Percentiles rank a stretch among this genome's conserved stretches.
phyloP scores from a whole-genome alignment of 1,139 yeast genomes.

The Yamadazyma jaroonii region DNA sequence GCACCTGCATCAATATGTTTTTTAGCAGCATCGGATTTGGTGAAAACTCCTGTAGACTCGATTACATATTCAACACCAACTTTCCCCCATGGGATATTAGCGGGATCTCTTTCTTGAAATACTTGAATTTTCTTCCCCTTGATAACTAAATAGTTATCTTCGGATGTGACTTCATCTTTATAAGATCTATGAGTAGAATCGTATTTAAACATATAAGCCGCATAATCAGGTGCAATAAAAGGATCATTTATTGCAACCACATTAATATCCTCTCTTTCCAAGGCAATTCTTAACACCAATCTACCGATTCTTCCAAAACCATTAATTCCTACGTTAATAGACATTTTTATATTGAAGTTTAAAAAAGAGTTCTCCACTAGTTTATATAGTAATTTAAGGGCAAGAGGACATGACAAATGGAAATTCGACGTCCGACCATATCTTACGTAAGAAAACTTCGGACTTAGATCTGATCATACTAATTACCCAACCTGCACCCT shows the following conservation, averaged over 20 bases:
- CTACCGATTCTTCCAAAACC: constrained; percentile 92
- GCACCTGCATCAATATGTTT: constrained; percentile 85
- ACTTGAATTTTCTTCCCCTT: constrained; percentile 68
- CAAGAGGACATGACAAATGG: too few species aligned
- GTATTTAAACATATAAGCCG: constrained; percentile 85
- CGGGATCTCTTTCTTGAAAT: constrained; percentile 77
- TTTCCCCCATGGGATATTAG: constrained; percentile 78
- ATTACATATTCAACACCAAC: constrained; percentile 74
- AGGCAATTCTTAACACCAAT: constrained; percentile 78
- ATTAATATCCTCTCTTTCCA: constrained; percentile 64
- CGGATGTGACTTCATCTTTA: constrained; percentile 63
- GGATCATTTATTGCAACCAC: constrained; percentile 84
- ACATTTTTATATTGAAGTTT: constrained; percentile 18
- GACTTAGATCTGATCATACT: too few species aligned
- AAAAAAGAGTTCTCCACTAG: background rate
- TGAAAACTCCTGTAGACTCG: constrained; percentile 90
- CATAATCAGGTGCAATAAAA: constrained; percentile 77
- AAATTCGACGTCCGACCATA: too few species aligned
- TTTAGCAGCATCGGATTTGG: constrained; percentile 71
- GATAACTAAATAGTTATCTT: constrained; percentile 57
- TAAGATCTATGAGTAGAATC: constrained; percentile 82
- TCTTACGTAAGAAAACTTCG: too few species aligned
- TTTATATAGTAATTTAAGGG: background rate
- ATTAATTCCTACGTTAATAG: constrained; percentile 70
- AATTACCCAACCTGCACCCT: too few species aligned